These are phyloP conservation scores for Tanacetum coccineum DNA, from an alignment of 129 eudicot species.

Conservation along the genomic window DNA sequence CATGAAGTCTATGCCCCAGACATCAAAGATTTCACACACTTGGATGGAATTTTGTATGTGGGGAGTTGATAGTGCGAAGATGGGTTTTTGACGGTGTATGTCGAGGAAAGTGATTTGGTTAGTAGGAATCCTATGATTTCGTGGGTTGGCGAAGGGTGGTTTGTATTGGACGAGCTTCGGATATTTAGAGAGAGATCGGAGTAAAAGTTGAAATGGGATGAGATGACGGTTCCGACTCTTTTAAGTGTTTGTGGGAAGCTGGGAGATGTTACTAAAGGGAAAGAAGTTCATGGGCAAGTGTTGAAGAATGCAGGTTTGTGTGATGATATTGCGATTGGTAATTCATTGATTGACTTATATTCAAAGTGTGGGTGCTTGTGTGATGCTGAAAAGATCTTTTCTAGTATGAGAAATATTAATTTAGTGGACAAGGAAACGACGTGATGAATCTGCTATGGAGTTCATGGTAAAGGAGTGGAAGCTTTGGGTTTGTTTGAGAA, in stretches of 20 bases:
- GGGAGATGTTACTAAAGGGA: conserved; percentile 42
- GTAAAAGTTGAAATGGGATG: conserved; percentile 27
- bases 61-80: conserved; percentile 25
- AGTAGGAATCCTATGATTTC: conserved; percentile 48
- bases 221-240: conserved; percentile 38
- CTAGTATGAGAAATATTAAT: conserved; percentile 12
- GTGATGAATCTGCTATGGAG: conserved; percentile 48
- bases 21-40: no score
- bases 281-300: conserved; percentile 42
- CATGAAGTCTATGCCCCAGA: no score
- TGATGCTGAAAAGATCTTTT: conserved; percentile 29
- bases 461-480: conserved; percentile 39
- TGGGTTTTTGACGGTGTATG: conserved; percentile 28
- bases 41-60: no score
- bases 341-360: conserved; percentile 39
- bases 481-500: conserved; percentile 31
- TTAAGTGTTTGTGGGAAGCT: conserved; percentile 39
- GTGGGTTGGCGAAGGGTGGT: conserved; percentile 31
- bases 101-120: conserved; percentile 21
- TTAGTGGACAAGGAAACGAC: conserved; percentile 49
- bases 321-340: conserved; percentile 30
- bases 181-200: conserved; percentile 24
- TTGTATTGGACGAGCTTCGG: conserved; percentile 26
- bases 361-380: conserved; percentile 45
- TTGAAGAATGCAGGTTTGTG: conserved; percentile 19